Evolutionary conservation across 441 rosid genomes (phyloP).

Genomic region (Erodium trifolium): DNA sequence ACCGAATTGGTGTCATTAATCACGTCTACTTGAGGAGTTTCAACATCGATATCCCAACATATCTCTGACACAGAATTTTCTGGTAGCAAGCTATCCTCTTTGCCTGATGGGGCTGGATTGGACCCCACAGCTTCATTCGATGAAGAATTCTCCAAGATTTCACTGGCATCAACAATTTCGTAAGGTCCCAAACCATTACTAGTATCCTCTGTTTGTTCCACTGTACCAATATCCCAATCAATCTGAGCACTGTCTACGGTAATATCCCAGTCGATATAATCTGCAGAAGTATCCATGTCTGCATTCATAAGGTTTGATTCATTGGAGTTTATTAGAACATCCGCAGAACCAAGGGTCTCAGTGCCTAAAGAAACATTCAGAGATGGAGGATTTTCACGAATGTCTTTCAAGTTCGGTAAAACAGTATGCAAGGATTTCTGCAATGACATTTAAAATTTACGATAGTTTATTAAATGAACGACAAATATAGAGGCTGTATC

Average conservation of each 20-base stretch:
- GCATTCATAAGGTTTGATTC: constrained; percentile 31
- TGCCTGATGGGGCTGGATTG: constrained; percentile 27
- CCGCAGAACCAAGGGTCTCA: constrained; percentile 39
- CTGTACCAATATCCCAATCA: constrained; percentile 88
- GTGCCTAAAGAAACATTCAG: constrained; percentile 49
- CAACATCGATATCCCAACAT: constrained; percentile 89
- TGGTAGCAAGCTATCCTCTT: constrained; percentile 29
- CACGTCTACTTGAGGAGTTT: constrained; percentile 70
- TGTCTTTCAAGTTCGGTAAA: constrained; percentile 52
- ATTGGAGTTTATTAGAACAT: constrained; percentile 31
- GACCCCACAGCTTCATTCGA: constrained; percentile 32
- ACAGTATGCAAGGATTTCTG: constrained; percentile 52
- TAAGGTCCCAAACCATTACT: constrained; percentile 87
- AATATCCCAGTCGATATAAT: constrained; percentile 86
- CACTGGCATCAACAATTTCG: constrained; percentile 80
- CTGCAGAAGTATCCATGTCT: constrained; percentile 39
- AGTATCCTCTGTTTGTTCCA: constrained; percentile 65
- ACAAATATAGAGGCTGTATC: constrained; percentile 8
- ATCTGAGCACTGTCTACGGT: constrained; percentile 69
- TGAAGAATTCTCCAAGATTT: constrained; percentile 42
- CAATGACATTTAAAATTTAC: constrained; percentile 27
- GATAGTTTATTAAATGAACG: constrained; percentile 16
- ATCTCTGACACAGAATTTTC: constrained; percentile 55
- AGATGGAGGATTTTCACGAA: constrained; percentile 72
- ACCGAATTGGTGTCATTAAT: constrained; percentile 38